Evolutionary conservation across 192 early-diverging fungal genomes (phyloP), one percentile per base, ranked within the genome.

Genomic region (Coemansia asiatica): DNA sequence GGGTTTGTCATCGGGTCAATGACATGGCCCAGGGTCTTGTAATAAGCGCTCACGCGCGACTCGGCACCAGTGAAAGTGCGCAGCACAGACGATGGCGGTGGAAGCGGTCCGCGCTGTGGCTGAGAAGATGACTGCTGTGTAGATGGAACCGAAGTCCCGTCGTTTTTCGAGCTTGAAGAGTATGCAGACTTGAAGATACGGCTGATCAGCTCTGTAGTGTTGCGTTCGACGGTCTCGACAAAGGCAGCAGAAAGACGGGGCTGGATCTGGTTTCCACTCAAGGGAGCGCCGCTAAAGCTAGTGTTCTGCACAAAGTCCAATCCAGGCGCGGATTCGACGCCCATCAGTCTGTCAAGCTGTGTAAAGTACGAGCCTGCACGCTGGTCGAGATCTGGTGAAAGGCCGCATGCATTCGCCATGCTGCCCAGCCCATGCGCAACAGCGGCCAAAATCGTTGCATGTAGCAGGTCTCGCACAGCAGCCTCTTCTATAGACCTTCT

Each of bases 391-490:
- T 79, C 76, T n/a, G 76, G 71, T 13, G 62, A 26, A 22, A 79
- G 61, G 1, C 76, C 76, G 26, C 76, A 74, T 18, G 76, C 71
- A 4, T 53, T 29, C 16, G 68, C 76, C 60, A 79, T 68, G 47
- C 67, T 55, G 6, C 71, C 57, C 61, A 79, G 68, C 3, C 76
- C 68, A 22, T 79, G 76, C 6, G 63, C 71, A n/a, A 79, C 76
- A 3, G 76, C 64, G 36, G 70, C 63, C 27, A 74, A 56, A 5
- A 79, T 68, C 6, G 70, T 59, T 13, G 64, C 50, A 22, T 79
- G 76, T 25, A 79, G 53, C 2, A 79, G 68, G 47, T 79, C 76
- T 36, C 76, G 71, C 6, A 79, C 44, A 7, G 76, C 76, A 22
- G 51, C 58, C 50, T 79, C 71, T 16, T 74, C 76, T 27, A 70